Evolutionary conservation across 2,329 filamentous ascomycete species (phyloP).

Genomic region (Penicillium sp.): DNA sequence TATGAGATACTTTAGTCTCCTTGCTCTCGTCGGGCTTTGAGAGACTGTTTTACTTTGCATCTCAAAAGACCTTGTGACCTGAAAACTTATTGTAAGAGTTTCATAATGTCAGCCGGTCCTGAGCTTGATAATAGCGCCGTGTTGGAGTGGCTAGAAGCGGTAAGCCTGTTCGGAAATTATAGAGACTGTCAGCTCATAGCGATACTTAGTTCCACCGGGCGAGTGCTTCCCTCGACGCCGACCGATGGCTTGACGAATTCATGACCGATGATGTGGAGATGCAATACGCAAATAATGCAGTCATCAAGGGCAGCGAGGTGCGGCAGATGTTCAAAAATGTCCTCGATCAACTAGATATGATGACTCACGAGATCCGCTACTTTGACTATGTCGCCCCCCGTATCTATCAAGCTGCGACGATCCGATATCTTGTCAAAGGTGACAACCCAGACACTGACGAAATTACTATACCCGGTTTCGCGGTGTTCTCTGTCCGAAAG

Average conservation of each 20-base stretch:
- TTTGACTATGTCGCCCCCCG: constrained; percentile 8
- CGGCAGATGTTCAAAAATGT: constrained; percentile 8
- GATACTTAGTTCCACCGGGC: constrained; percentile 1
- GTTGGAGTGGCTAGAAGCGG: background rate
- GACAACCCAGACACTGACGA: constrained; percentile 1
- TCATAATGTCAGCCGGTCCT: background rate
- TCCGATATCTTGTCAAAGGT: constrained; percentile 8
- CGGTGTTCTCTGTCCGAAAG: constrained; percentile 1
- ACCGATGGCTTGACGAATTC: constrained; percentile 5
- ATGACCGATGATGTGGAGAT: constrained; percentile 10
- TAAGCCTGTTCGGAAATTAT: background rate
- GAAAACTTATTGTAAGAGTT: background rate
- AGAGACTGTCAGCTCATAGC: background rate
- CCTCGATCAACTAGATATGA: constrained; percentile 3
- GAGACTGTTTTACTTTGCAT: background rate
- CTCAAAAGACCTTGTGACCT: background rate
- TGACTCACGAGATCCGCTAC: constrained; percentile 6
- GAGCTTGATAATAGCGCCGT: background rate
- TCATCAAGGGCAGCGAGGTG: constrained; percentile 4
- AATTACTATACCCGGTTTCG: constrained; percentile 8
- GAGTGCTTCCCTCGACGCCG: constrained; percentile 3
- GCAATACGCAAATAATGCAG: constrained; percentile 7
- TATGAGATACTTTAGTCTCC: background rate
- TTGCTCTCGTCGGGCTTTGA: background rate
- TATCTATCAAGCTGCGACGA: constrained; percentile 7